Base-by-base conservation (phyloP, 2,329 filamentous ascomycete genomes). In the Emmonsiellopsis sp. region DNA sequence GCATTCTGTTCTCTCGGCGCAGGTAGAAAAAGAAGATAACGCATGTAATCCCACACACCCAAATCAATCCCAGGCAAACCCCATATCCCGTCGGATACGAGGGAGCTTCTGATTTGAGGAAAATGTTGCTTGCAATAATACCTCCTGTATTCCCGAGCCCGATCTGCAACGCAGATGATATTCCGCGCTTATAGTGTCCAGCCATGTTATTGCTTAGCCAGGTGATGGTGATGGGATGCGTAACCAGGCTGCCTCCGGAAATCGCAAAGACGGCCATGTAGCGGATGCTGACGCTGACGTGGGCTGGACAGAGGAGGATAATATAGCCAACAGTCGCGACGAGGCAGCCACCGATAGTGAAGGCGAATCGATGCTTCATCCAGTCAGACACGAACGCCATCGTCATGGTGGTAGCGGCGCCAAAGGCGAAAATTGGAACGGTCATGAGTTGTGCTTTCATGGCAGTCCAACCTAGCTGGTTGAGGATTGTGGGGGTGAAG, bases 371-470 rank as follows among this genome's bases (percentile, higher is more conserved):
- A 55, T 77, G 75, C 41, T 72, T 75, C 3, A 76, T 63, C 0
- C 71, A 65, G 58, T 83, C 80, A 1, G 78, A 79, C 6, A 70
- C 59, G 59, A 73, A 76, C 0, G 79, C 76, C 30, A 70, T 71
- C 1, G 76, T 48, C 0, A 85, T 70, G 2, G 80, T 75, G 1
- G 82, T 62, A 3, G 81, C 79, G 48, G 85, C 82, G 11, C 87
- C 85, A 0, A 81, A 78, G 63, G 85, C 78, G 65, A 80, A 79
- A 58, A 84, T 78, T 3, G 79, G 76, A 16, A 79, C 71, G 0
- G 72, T 71, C 65, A 75, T 67, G 9, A 81, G 60, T 72, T 81
- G 57, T 63, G 79, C 70, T 7, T 61, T 63, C 20, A 77, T 78
- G 4, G 74, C 73, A 0, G 73, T 73, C 62, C 83, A 85, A 3